Conservation (phyloP, 2,329 filamentous ascomycete species). For the Xylariaceae sp. region DNA sequence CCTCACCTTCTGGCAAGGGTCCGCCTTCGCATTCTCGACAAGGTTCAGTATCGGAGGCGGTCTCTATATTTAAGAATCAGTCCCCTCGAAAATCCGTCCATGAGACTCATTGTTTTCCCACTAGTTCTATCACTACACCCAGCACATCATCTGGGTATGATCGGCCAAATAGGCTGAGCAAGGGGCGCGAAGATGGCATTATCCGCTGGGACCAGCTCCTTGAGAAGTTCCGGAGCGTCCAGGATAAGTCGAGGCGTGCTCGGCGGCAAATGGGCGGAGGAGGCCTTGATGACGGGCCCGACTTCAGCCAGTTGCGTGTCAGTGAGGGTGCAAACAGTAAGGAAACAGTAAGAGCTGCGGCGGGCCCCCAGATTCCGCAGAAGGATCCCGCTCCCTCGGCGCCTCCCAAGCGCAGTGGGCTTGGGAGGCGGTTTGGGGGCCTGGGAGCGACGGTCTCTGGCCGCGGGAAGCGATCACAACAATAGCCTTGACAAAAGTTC, state of each 20-base stretch:
- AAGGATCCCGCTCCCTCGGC: conserved; percentile 46
- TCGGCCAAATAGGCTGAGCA: conserved; percentile 67
- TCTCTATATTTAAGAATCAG: conserved; percentile 27
- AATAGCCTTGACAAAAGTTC: conserved; percentile 21
- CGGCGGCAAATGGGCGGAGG: conserved; percentile 54
- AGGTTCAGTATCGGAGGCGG: conserved; percentile 32
- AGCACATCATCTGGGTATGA: conserved; percentile 55
- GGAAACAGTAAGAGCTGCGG: conserved; percentile 32
- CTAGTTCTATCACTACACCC: conserved; percentile 43
- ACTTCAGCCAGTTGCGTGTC: conserved; percentile 39
- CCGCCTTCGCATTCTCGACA: conserved; percentile 31
- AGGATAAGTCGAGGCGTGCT: conserved; percentile 73
- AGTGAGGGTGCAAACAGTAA: conserved; percentile 38
- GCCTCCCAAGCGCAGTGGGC: conserved; percentile 53
- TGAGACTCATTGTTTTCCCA: conserved; percentile 33
- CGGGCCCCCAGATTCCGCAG: conserved; percentile 39
- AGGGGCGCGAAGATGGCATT: conserved; percentile 69
- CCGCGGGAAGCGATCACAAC: conserved; percentile 49
- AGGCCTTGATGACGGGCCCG: conserved; percentile 42
- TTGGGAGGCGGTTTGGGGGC: conserved; percentile 64
- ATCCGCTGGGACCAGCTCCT: conserved; percentile 91
- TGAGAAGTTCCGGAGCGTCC: conserved; percentile 88
- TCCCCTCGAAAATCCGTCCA: conserved; percentile 30
- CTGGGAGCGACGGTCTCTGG: conserved; percentile 66
- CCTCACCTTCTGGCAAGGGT: conserved; percentile 22